Evolutionary conservation across 1,284 basidiomycete genomes (phyloP), one percentile per base, ranked within the genome.

Genomic region (Boletus sp.): DNA sequence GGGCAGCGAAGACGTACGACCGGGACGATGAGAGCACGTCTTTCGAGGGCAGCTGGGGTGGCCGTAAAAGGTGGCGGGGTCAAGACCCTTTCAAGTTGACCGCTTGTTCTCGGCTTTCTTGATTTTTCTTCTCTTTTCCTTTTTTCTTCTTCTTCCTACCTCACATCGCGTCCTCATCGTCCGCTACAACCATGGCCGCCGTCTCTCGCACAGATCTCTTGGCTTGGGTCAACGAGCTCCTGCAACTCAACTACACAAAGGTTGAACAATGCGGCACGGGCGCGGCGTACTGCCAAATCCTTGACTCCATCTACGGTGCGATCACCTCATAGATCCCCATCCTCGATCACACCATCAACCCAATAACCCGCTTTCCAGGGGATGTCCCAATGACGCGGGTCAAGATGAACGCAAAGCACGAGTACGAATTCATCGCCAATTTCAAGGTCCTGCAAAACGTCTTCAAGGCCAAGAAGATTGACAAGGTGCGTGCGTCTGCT

Each of bases 391-490:
- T 96, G 90, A 57, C 69, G 19, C 78, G 86, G 50, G 90, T 96
- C 58, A 96, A 95, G 76, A 89, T 94, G 81, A 86, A 85, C 68
- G 91, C 94, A 34, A 91, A 82, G 72, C 92, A 94, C 67, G 93
- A 97, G 68, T 98, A 97, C 72, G 94, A 98, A 71, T 97, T 84
- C 67, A 73, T 98, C 50, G 86, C 84, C 42, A 99, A 99, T 73
- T 97, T 84, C 78, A 98, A 98, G 72, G 80, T 98, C 59, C 73
- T 99, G 61, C 94, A 97, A 68, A 88, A 88, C 66, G 66, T 81
- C 33, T 95, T 97, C 81, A 89, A 90, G 64, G 63, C 75, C 16
- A 87, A 95, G 70, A 88, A 91, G 68, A 88, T 98, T 55, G 94
- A 96, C 69, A 98, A 95, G 84, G 92, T 85, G 55, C 54, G 81